Evolutionary conservation across 768 basidiomycete genomes (phyloP).

Genomic region (Lentinula boryana): DNA sequence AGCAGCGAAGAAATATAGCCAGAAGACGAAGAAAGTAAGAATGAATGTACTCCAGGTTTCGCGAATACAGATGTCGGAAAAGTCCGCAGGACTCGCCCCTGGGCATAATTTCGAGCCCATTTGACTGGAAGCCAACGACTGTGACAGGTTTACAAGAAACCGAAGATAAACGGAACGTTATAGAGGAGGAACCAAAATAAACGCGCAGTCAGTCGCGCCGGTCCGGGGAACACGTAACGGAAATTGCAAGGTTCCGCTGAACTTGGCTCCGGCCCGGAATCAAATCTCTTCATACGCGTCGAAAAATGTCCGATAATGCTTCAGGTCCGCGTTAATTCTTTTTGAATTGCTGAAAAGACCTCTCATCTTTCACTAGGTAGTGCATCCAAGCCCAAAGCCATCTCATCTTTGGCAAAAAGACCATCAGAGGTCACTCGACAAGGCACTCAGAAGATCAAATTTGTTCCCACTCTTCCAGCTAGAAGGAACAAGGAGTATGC

Average conservation of each 20-base stretch:
- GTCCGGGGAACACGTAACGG: neutral
- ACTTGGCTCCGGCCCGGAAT: neutral
- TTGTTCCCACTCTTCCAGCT: slow-evolving; percentile 70
- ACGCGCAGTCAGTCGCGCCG: neutral
- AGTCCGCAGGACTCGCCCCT: slow-evolving; percentile 21
- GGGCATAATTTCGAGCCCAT: neutral
- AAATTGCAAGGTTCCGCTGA: neutral
- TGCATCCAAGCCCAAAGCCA: slow-evolving; percentile 48
- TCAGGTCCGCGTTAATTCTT: neutral
- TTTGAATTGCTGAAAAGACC: neutral
- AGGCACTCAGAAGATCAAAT: slow-evolving; percentile 73
- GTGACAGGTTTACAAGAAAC: neutral
- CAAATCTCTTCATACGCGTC: neutral
- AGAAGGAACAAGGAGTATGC: slow-evolving; percentile 78
- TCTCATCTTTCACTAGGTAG: neutral
- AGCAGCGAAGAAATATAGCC: slow-evolving; percentile 27
- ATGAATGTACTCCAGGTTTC: slow-evolving; percentile 44
- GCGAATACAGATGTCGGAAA: slow-evolving; percentile 41
- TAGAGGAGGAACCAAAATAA: neutral
- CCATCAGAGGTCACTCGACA: slow-evolving; percentile 65
- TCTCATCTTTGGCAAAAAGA: slow-evolving; percentile 72
- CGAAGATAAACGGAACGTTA: neutral
- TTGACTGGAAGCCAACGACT: neutral
- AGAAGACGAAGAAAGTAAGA: slow-evolving; percentile 44
- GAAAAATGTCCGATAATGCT: slow-evolving; percentile 1